Base-by-base conservation (phyloP, 306 rosid genomes). In the Clitoria ternatea region DNA sequence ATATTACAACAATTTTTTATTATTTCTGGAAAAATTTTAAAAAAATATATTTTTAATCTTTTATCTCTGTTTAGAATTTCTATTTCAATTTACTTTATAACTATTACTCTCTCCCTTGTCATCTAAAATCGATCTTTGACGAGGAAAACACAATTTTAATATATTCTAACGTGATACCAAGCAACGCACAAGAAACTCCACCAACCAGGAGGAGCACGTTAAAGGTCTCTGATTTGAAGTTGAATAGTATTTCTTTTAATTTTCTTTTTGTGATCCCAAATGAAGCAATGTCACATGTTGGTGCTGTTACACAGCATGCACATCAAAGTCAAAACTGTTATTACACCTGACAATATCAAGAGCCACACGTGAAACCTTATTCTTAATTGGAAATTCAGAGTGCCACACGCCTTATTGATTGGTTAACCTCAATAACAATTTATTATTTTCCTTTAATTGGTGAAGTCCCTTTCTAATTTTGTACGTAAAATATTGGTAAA, bases 281-380 rank as follows among this genome's bases (percentile, higher is more conserved):
- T 20, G 45, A 19, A 37, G 29, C 7, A 35, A 44, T 19, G 24
- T 64, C 78, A 65, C 78, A 50, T 66, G 74, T 47, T 55, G 3
- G 47, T 20, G 63, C 20, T 42, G 61, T 65, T 53, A 5, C 63
- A 48, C 22, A 74, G 40, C 47, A 40, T 39, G 63, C 45, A 52
- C 57, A 42, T 9, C 8, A 50, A n/a, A 22, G 66, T 56, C 80
- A 56, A 56, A 20, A 44, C 7, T 40, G 40, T 48, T 40, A 54
- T 61, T 26, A 27, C 56, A 49, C 47, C 18, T 12, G 18, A 63
- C 44, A 73, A 42, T 12, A 66, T 23, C 53, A 49, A 17, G 19
- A 45, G 20, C 40, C 74, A 68, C 80, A 67, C 6, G 47, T 61
- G 59, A 50, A 36, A 61, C 30, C 1, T 62, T 40, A 26, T 32